Percentiles rank a stretch among this genome's conserved stretches.
These are phyloP conservation scores for Penicillium italicum DNA, from an alignment of 2,329 filamentous ascomycete genomes.

Conservation along the genomic window DNA sequence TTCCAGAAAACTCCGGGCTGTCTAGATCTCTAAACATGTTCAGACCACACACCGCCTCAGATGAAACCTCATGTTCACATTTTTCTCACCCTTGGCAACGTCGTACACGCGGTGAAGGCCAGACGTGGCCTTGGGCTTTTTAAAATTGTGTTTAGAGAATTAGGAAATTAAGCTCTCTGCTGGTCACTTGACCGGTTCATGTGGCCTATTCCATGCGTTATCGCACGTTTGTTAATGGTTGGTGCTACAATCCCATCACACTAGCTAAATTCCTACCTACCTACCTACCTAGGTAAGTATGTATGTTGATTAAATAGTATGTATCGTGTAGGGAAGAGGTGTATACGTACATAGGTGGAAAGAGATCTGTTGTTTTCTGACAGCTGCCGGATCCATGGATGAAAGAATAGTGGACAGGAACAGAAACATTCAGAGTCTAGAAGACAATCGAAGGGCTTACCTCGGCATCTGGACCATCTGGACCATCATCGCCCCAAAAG, in stretches of 20 bases:
- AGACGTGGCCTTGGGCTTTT: not conserved
- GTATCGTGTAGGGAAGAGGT: no score
- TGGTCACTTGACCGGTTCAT: conserved; percentile 19
- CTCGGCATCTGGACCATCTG: conserved; percentile 15
- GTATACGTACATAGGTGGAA: no score
- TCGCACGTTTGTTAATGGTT: not conserved
- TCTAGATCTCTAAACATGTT: not conserved
- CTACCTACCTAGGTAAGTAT: no score
- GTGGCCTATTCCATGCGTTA: conserved; percentile 1
- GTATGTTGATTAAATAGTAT: no score
- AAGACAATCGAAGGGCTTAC: conserved; percentile 10
- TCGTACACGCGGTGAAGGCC: conserved; percentile 10
- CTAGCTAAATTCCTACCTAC: no score
- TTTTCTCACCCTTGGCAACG: conserved; percentile 7
- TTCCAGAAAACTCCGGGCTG: not conserved
- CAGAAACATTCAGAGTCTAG: conserved; percentile 6
- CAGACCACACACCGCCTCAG: conserved; percentile 1
- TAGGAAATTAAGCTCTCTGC: not conserved
- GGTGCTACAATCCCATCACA: not conserved
- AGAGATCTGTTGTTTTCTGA: not conserved
- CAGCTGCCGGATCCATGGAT: conserved; percentile 1
- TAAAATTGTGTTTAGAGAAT: not conserved
- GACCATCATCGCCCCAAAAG: conserved; percentile 2
- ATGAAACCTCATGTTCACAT: not conserved
- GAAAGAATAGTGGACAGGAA: conserved; percentile 8